Evolutionary conservation across 305 asterid genomes (phyloP).

Genomic region (Withania somnifera): DNA sequence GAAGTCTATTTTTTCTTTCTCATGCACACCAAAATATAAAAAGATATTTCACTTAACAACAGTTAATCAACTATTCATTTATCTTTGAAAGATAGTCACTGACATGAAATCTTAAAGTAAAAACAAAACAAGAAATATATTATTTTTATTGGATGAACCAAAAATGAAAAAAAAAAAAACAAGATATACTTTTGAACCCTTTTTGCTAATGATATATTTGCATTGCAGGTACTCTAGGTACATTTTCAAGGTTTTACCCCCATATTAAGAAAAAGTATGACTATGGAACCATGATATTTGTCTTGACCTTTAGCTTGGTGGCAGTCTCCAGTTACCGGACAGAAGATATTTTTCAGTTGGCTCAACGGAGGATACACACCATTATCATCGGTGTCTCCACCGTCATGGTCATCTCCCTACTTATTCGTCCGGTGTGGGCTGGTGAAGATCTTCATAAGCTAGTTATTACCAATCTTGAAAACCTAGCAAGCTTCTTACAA

Average conservation of each 20-base stretch:
- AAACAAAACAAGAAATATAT: too few relatives aligned
- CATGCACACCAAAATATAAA: neutral
- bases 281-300: conserved; percentile 59
- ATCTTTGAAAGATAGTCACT: too few relatives aligned
- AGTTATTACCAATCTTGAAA: conserved; percentile 33
- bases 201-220: neutral
- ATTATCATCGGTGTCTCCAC: conserved; percentile 49
- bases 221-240: conserved; percentile 47
- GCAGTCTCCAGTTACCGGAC: conserved; percentile 63
- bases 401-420: conserved; percentile 42
- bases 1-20: too few relatives aligned
- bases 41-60: neutral
- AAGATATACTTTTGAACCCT: too few relatives aligned
- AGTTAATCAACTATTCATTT: too few relatives aligned
- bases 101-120: neutral
- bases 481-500: conserved; percentile 42
- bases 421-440: conserved; percentile 71
- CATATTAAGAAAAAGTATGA: conserved; percentile 47
- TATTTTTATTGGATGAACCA: too few relatives aligned
- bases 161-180: too few relatives aligned
- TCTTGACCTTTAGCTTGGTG: conserved; percentile 61
- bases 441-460: conserved; percentile 56
- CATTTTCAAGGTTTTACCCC: conserved; percentile 54
- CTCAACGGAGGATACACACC: conserved; percentile 51
- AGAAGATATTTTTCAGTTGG: conserved; percentile 31